Evolutionary conservation across 2,329 filamentous ascomycete genomes (phyloP), one percentile per base, ranked within the genome.

Genomic region (Verticillium klebahnii): DNA sequence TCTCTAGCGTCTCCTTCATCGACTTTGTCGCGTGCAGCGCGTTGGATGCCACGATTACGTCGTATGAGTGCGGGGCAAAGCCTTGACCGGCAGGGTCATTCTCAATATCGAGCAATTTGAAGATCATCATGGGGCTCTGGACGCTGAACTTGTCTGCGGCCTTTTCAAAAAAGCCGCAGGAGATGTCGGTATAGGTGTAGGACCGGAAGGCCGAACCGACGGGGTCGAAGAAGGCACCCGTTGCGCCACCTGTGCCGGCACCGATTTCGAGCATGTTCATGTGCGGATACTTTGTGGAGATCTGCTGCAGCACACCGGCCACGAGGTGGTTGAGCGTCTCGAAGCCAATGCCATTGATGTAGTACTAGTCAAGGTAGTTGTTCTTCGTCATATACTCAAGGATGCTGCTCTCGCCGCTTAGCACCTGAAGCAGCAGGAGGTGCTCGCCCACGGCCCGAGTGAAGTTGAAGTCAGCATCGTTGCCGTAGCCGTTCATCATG

Each of bases 21-120:
- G 23, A 25, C 3, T 25, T 25, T 2, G 23, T 25, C 23, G 23
- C 23, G 23, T 25, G 23, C 23, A 25, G 23, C 23, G 76, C 73
- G 37, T 73, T 69, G 6, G 71, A 70, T 1, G 75, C 76, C 25
- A 80, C 64, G 17, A 80, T 61, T 5, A 80, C 8, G 50, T 81
- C 78, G 62, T 74, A 79, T 0, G 67, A 64, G 1, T 60, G 58
- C 0, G 66, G 65, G 0, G 63, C 31, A 55, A 73, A 78, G 0
- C 72, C 75, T 57, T 80, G 77, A 1, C 60, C 52, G 0, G 39
- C 34, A 1, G 70, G 65, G 29, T 69, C 65, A 7, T 69, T 66
- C n/a, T 67, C 68, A 8, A 72, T 64, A 54, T 75, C 67, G 17
- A 70, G 65, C 2, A 57, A 67, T 57, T 66, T 68, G 32, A 34